phyloP scores from a whole-genome alignment of 352 stramenopile genomes.

The Lagenidium giganteum region DNA sequence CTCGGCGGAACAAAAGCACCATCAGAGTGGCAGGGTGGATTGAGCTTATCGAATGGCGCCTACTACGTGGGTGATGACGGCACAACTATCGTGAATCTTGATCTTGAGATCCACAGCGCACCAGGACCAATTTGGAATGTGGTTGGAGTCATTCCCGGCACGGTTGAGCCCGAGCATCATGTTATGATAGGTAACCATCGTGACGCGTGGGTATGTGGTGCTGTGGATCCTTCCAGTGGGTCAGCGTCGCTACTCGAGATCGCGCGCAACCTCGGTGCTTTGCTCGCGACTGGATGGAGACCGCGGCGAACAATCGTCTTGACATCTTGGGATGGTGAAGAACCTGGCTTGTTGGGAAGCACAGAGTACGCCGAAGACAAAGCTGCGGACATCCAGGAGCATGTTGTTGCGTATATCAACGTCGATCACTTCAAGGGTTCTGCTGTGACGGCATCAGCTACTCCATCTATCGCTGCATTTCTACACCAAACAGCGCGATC shows the following conservation, averaged over 20 bases:
- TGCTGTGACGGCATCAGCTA: constrained; percentile 37
- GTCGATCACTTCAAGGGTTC: constrained; percentile 65
- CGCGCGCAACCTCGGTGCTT: constrained; percentile 39
- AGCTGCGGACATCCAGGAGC: constrained; percentile 30
- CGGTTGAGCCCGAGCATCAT: constrained; percentile 17
- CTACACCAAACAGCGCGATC: too few relatives aligned
- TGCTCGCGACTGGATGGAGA: constrained; percentile 52
- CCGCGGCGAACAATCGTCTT: constrained; percentile 64
- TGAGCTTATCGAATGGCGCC: constrained; percentile 28
- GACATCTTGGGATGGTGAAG: constrained; percentile 69
- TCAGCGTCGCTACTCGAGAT: constrained; percentile 63
- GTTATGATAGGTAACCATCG: constrained; percentile 75
- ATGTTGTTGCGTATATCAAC: constrained; percentile 78
- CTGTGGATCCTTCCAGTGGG: constrained; percentile 59
- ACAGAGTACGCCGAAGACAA: constrained; percentile 73
- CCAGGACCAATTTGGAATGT: constrained; percentile 45
- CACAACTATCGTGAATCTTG: constrained; percentile 17
- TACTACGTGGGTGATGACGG: constrained; percentile 30
- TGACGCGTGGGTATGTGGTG: constrained; percentile 78
- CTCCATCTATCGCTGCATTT: constrained; percentile 51
- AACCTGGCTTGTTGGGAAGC: constrained; percentile 67
- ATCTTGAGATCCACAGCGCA: constrained; percentile 29
- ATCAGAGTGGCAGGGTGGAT: constrained; percentile 47
- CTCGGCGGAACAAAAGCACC: constrained; percentile 56
- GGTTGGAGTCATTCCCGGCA: constrained; percentile 27